Percentiles rank a stretch among this genome's conserved stretches.
Evolutionary conservation across 768 basidiomycete genomes (phyloP).

Genomic region (Suillus weaverae): DNA sequence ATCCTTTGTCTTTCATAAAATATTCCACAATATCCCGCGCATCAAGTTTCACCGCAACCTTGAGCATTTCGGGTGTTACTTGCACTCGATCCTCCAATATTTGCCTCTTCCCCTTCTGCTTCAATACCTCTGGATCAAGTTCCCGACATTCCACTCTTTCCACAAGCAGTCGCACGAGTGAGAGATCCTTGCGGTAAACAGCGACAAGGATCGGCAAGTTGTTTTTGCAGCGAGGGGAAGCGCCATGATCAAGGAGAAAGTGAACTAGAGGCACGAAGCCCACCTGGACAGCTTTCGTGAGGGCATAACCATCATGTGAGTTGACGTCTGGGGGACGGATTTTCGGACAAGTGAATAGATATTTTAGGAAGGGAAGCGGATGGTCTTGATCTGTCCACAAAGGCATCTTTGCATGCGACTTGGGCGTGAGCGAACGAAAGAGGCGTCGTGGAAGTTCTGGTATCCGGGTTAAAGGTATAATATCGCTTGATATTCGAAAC

Average conservation of each 20-base stretch:
- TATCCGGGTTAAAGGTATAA: background rate
- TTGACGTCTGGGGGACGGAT: conserved; percentile 52
- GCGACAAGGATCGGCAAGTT: conserved; percentile 74
- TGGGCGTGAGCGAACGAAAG: conserved; percentile 53
- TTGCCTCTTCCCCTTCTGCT: conserved; percentile 43
- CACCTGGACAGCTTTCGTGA: conserved; percentile 74
- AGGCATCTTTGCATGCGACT: conserved; percentile 11
- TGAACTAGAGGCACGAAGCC: conserved; percentile 61
- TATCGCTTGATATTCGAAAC: conserved; percentile 28
- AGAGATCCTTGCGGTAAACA: conserved; percentile 66
- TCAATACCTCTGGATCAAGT: conserved; percentile 4
- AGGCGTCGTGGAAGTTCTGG: conserved; percentile 66
- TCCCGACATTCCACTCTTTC: conserved; percentile 44
- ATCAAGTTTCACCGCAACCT: conserved; percentile 58
- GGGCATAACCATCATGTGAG: conserved; percentile 77
- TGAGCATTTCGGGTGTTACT: conserved; percentile 59
- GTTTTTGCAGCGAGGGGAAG: conserved; percentile 63
- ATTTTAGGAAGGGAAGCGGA: conserved; percentile 64
- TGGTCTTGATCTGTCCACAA: conserved; percentile 51
- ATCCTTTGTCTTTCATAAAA: conserved; percentile 66
- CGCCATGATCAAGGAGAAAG: conserved; percentile 71
- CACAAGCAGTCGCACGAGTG: conserved; percentile 73
- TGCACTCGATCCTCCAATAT: conserved; percentile 60
- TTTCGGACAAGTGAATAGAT: conserved; percentile 46
- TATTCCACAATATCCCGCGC: conserved; percentile 75